Percentiles rank a stretch among this genome's conserved stretches.
These are phyloP conservation scores for Panaeolus cyanescens DNA, from an alignment of 768 basidiomycete genomes.

Conservation along the genomic window DNA sequence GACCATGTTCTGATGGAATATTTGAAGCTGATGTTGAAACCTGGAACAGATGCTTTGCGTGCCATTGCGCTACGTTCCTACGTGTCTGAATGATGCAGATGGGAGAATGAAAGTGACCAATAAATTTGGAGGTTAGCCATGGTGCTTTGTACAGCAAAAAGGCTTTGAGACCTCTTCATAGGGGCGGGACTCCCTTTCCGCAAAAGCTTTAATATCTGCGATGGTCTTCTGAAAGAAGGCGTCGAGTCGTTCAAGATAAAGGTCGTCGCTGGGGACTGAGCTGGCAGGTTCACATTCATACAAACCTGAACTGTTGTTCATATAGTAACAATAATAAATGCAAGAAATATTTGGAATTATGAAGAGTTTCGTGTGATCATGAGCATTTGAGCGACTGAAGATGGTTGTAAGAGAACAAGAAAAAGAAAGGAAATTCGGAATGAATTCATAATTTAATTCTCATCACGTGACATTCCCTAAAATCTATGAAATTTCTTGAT, in stretches of 20 bases:
- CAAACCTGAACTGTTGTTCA: conserved; percentile 22
- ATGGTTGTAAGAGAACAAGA: background rate
- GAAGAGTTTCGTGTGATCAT: background rate
- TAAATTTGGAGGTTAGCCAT: conserved; percentile 22
- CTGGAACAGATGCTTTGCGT: conserved; percentile 58
- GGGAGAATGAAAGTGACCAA: background rate
- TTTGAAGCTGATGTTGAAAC: conserved; percentile 7
- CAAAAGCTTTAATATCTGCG: conserved; percentile 59
- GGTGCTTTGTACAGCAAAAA: conserved; percentile 15
- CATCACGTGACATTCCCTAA: conserved; percentile 31
- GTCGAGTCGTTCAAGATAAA: conserved; percentile 68
- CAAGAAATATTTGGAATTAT: background rate
- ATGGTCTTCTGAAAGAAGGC: conserved; percentile 62
- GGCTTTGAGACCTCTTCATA: conserved; percentile 56
- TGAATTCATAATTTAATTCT: background rate
- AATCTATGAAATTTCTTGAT: conserved; percentile 12
- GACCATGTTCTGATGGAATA: background rate
- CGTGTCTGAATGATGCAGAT: conserved; percentile 37
- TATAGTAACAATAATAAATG: background rate
- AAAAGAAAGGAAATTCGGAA: background rate
- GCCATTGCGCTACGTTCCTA: conserved; percentile 63
- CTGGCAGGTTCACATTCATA: conserved; percentile 33
- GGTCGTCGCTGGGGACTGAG: conserved; percentile 38
- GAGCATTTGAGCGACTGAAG: conserved; percentile 3
- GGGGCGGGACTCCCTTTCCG: conserved; percentile 56